Evolutionary conservation across 805 yeast genomes (phyloP).

Genomic region (Nadsonia fulvescens): DNA sequence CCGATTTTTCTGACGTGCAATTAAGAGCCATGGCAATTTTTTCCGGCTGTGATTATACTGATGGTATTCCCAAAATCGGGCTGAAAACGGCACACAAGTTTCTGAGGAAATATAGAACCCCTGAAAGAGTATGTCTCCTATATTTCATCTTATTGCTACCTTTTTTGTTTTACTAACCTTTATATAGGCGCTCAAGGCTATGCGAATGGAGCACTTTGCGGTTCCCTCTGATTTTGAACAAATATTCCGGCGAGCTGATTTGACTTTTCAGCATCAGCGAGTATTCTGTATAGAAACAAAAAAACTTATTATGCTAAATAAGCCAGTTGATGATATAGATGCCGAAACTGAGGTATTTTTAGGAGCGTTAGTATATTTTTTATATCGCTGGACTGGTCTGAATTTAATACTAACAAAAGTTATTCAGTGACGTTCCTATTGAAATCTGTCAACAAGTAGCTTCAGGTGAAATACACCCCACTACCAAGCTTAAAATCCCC

Average conservation of each 20-base stretch:
- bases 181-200: conserved; percentile 16
- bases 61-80: conserved; percentile 72
- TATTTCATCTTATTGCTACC: too few relatives aligned
- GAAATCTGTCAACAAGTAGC: too few relatives aligned
- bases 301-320: conserved; percentile 38
- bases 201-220: conserved; percentile 42
- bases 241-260: conserved; percentile 47
- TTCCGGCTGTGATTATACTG: conserved; percentile 94
- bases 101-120: conserved; percentile 30
- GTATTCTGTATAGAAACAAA: conserved; percentile 53
- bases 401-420: too few relatives aligned
- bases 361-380: too few relatives aligned
- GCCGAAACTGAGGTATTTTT: conserved; percentile 18
- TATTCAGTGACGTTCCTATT: too few relatives aligned
- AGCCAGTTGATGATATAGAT: conserved; percentile 23
- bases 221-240: conserved; percentile 40
- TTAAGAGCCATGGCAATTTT: conserved; percentile 63
- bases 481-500: too few relatives aligned
- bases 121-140: conserved; percentile 31
- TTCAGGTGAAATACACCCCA: too few relatives aligned
- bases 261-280: conserved; percentile 71
- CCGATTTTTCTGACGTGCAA: conserved; percentile 34
- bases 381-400: too few relatives aligned
- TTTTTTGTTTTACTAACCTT: not conserved
- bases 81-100: conserved; percentile 52